phyloP scores from a whole-genome alignment of 768 basidiomycete genomes.

The Amanita rubescens region DNA sequence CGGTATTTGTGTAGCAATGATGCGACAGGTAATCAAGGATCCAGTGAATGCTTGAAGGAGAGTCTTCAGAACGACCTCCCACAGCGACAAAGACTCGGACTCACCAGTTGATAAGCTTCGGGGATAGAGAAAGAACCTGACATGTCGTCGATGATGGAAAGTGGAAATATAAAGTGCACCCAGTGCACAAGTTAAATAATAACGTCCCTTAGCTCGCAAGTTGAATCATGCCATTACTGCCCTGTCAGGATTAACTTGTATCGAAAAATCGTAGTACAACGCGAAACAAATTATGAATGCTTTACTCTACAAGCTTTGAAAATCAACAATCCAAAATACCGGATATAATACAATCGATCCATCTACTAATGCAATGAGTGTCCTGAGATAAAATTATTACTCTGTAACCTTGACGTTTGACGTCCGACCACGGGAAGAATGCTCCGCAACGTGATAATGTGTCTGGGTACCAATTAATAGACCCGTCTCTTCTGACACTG shows the following conservation, averaged over 20 bases:
- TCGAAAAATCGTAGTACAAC: not conserved
- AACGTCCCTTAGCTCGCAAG: not conserved
- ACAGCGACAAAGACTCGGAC: constrained; percentile 5
- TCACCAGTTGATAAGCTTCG: constrained; percentile 40
- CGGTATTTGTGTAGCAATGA: constrained; percentile 64
- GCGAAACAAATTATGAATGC: not conserved
- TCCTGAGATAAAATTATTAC: not conserved
- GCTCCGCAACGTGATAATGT: not conserved
- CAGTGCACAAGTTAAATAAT: not conserved
- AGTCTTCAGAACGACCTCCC: not conserved
- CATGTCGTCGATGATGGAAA: not conserved
- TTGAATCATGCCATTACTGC: not conserved
- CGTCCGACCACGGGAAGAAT: constrained; percentile 1
- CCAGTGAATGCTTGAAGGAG: constrained; percentile 48
- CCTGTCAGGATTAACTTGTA: not conserved
- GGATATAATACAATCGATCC: not conserved
- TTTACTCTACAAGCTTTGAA: not conserved
- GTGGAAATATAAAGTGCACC: constrained; percentile 2
- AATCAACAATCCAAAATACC: constrained; percentile 5
- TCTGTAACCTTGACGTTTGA: not conserved
- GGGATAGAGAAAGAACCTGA: constrained; percentile 20
- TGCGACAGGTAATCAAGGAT: constrained; percentile 76
- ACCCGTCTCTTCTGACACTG: constrained; percentile 30
- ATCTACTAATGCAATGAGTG: not conserved
- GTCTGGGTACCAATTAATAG: constrained; percentile 31